Evolutionary conservation across 2,329 filamentous ascomycete species (phyloP).

Genomic region (Lecanicillium sp.): DNA sequence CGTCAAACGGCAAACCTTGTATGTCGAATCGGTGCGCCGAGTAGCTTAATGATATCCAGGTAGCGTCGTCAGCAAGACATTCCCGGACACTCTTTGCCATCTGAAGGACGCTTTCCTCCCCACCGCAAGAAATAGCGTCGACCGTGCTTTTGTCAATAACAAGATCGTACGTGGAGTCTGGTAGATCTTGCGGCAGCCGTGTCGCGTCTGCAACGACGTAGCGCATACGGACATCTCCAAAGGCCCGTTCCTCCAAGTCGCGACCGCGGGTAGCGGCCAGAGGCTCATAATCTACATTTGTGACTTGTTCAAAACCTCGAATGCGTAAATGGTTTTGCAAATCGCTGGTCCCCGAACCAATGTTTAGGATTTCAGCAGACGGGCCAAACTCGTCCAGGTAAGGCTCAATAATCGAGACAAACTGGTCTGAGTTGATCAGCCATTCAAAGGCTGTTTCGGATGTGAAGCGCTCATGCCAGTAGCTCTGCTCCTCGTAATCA

Average conservation of each 20-base stretch:
- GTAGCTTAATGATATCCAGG: slow-evolving; percentile 42
- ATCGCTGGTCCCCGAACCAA: slow-evolving; percentile 42
- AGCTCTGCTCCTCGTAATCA: slow-evolving; percentile 40
- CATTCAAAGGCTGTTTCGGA: slow-evolving; percentile 39
- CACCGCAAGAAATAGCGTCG: slow-evolving; percentile 40
- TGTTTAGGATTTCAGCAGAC: slow-evolving; percentile 30
- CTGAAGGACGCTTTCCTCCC: slow-evolving; percentile 23
- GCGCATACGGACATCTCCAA: slow-evolving; percentile 34
- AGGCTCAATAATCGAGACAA: slow-evolving; percentile 31
- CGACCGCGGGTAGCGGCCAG: slow-evolving; percentile 34
- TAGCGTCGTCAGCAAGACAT: slow-evolving; percentile 25
- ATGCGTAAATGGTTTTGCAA: slow-evolving; percentile 37
- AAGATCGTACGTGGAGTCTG: slow-evolving; percentile 25
- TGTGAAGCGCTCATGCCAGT: slow-evolving; percentile 39
- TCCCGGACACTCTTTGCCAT: slow-evolving; percentile 30
- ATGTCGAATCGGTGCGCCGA: slow-evolving; percentile 32
- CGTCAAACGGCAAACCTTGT: slow-evolving; percentile 29
- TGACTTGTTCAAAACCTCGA: slow-evolving; percentile 32
- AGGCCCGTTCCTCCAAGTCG: slow-evolving; percentile 28
- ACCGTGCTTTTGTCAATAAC: slow-evolving; percentile 41
- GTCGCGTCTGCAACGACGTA: slow-evolving; percentile 40
- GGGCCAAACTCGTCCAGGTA: slow-evolving; percentile 21
- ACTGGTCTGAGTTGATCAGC: slow-evolving; percentile 32
- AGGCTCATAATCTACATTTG: slow-evolving; percentile 43
- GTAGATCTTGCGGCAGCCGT: slow-evolving; percentile 17